These are phyloP conservation scores for Saturnispora diversa DNA, from an alignment of 805 yeast species.

Conservation along the genomic window DNA sequence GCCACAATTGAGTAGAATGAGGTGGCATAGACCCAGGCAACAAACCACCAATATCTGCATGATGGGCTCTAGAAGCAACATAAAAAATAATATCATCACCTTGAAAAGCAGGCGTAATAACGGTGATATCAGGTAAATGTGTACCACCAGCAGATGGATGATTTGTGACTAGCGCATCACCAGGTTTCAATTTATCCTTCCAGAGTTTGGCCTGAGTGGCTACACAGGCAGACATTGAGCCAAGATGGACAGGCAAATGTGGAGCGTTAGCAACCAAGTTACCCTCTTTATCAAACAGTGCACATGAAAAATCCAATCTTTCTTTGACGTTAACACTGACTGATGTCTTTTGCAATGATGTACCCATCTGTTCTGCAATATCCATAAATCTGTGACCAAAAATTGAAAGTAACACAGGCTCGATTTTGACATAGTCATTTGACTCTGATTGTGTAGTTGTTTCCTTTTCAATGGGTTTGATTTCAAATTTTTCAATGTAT, in stretches of 20 bases:
- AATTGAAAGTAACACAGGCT: constrained; percentile 67
- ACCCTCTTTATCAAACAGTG: constrained; percentile 69
- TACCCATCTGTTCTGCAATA: constrained; percentile 87
- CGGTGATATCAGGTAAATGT: constrained; percentile 85
- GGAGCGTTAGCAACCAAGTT: constrained; percentile 83
- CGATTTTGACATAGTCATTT: constrained; percentile 30
- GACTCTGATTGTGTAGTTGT: neutral
- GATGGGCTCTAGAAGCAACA: constrained; percentile 93
- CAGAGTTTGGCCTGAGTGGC: constrained; percentile 56
- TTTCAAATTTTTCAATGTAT: constrained; percentile 19
- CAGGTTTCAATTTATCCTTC: constrained; percentile 55
- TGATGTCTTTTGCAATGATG: constrained; percentile 67
- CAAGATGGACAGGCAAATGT: constrained; percentile 78
- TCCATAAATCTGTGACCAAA: constrained; percentile 84
- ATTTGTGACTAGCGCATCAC: constrained; percentile 71
- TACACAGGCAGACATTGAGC: constrained; percentile 79
- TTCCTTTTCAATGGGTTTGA: constrained; percentile 14
- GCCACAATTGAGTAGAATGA: constrained; percentile 71
- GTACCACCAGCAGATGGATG: constrained; percentile 85
- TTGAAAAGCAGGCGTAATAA: constrained; percentile 82
- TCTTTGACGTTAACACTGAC: constrained; percentile 81
- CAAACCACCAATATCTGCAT: constrained; percentile 91
- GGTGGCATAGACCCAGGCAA: constrained; percentile 96
- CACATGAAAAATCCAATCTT: constrained; percentile 77
- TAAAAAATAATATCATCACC: constrained; percentile 60